Percentiles rank a stretch among this genome's conserved stretches.
Conservation (phyloP, 306 rosid species). For the Purshia tridentata region DNA sequence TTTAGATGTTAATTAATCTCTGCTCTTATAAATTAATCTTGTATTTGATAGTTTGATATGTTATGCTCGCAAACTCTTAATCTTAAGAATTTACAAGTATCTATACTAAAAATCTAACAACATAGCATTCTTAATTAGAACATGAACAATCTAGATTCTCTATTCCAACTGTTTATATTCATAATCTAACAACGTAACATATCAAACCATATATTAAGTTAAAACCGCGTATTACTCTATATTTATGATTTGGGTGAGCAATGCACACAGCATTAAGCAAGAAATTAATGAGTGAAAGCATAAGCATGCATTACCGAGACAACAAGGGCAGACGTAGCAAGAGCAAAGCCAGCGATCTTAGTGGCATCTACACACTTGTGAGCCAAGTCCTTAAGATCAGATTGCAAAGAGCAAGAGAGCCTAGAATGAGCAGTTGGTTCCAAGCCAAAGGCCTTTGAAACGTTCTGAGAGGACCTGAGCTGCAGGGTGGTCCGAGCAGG, state of each 20-base stretch:
- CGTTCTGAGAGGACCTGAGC: constrained; percentile 56
- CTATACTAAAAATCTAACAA: no score
- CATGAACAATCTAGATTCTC: no score
- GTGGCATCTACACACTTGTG: constrained; percentile 69
- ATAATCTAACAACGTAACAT: not conserved
- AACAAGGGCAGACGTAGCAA: constrained; percentile 95
- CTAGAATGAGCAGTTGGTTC: constrained; percentile 39
- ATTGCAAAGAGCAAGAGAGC: constrained; percentile 52
- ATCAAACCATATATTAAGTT: not conserved
- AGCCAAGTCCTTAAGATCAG: constrained; percentile 66
- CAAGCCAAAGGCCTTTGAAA: constrained; percentile 49
- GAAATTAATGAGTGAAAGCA: not conserved
- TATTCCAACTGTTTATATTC: no score
- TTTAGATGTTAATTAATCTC: no score
- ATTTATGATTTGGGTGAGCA: no score
- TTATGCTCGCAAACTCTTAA: no score
- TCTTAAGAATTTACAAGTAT: no score
- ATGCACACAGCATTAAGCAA: not conserved
- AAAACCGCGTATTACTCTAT: no score
- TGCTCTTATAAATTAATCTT: no score
- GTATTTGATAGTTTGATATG: no score
- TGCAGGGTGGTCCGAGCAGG: constrained; percentile 37
- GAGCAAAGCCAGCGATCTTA: constrained; percentile 92
- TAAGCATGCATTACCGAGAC: constrained; percentile 62
- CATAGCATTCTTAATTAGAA: no score